Conservation (phyloP, 805 yeast species). For the Sugiyamaella americana region DNA sequence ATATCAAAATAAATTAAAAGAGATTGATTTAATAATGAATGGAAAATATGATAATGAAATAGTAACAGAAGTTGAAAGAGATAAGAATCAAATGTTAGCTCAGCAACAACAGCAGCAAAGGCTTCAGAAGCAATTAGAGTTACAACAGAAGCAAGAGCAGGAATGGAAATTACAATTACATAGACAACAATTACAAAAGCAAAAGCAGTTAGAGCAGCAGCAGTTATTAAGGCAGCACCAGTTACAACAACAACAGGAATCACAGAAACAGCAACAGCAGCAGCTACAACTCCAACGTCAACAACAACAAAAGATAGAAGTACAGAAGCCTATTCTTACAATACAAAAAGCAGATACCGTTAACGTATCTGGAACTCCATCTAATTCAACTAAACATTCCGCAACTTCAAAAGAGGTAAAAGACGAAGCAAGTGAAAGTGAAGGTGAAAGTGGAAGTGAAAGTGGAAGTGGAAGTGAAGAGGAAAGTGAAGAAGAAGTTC, state of each 20-base stretch:
- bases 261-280: slow-evolving; percentile 16
- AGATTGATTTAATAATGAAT: slow-evolving; percentile 38
- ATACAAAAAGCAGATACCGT: too few relatives aligned
- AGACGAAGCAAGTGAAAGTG: slow-evolving; percentile 5
- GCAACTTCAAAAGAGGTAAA: slow-evolving; percentile 10
- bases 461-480: slow-evolving; percentile 5
- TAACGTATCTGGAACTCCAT: too few relatives aligned
- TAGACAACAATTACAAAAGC: slow-evolving; percentile 19
- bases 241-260: too few relatives aligned
- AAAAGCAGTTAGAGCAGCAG: slow-evolving; percentile 19
- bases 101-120: slow-evolving; percentile 11
- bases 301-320: slow-evolving; percentile 9
- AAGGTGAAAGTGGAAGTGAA: background rate
- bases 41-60: slow-evolving; percentile 38
- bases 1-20: slow-evolving; percentile 33
- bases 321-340: slow-evolving; percentile 5
- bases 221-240: slow-evolving; percentile 5
- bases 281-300: slow-evolving; percentile 10
- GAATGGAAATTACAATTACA: slow-evolving; percentile 17
- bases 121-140: slow-evolving; percentile 19
- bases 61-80: slow-evolving; percentile 20
- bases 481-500: slow-evolving; percentile 6
- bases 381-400: too few relatives aligned
- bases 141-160: slow-evolving; percentile 20
- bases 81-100: slow-evolving; percentile 23